Base-by-base conservation (phyloP, 148 eudicot species). In the Gaultheria prostrata region DNA sequence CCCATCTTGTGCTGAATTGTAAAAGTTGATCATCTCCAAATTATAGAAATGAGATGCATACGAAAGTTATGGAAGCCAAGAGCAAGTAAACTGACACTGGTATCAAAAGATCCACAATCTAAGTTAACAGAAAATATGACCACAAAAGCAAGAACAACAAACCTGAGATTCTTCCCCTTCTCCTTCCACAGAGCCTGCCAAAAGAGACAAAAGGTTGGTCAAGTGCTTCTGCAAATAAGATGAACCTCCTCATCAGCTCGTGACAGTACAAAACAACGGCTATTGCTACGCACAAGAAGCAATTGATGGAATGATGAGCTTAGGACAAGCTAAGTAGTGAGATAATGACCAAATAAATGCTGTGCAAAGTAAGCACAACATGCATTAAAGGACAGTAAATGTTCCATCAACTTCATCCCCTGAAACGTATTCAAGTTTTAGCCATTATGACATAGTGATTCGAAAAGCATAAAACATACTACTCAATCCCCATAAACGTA, bases 181-280 rank as follows among this genome's bases (percentile, higher is more conserved):
- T 63, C 93, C 98, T 82, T 93, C 99, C 82, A 88, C 87, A 21
- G 92, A 85, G 78, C 95, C 97, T 50, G 99, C 93, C 87, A 97
- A 89, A 83, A 97, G 96, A 30, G 98, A 91, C 82, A 97, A 90
- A 72, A 97, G 89, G 85, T 93, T 97, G 73, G 95, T 92, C 88
- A 97, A 73, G 85, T 97, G 98, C 87, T 97, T 97, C 84, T 94
- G 99, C 85, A 97, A 85, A 85, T 97, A 97, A 32, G 99, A 87
- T 97, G 99, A 84, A 97, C 94, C 92, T 97, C 99, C 87, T 97
- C 99, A 84, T 97, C 99, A 46, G 95, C 91, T 89, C 92, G 99
- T 54, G 99, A 97, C 54, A 98, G 99, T 92, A 97, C 92, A 88
- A 90, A 91, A 82, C 90, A 90, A 73, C 99, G 98, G 81, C 95